Conservation (phyloP, 305 asterid genomes). For the Withania somnifera region DNA sequence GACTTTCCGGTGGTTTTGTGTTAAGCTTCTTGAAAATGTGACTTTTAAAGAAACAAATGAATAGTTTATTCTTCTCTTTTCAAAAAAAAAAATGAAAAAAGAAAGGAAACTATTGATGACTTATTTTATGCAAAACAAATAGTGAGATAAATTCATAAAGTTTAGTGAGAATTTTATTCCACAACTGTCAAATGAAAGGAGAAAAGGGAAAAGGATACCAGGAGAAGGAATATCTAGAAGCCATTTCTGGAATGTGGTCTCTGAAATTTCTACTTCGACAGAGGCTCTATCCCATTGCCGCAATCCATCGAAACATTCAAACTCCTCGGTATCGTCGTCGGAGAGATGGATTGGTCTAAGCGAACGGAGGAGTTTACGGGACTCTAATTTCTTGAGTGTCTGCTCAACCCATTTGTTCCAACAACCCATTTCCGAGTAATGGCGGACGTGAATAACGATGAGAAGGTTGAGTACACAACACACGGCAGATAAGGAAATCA, state of each 20-base stretch:
- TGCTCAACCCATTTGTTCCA: slow-evolving; percentile 75
- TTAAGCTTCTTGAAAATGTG: not conserved
- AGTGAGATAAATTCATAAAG: not conserved
- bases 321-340: slow-evolving; percentile 1
- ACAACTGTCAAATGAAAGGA: not conserved
- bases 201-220: slow-evolving; percentile 20
- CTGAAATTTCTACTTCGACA: slow-evolving; percentile 57
- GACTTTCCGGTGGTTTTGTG: not conserved
- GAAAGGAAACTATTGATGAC: too few species aligned
- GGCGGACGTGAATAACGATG: not conserved
- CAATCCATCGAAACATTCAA: slow-evolving; percentile 43
- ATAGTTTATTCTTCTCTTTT: too few species aligned
- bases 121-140: not conserved
- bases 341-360: slow-evolving; percentile 74
- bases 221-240: slow-evolving; percentile 64
- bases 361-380: slow-evolving; percentile 66
- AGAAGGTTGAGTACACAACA: not conserved
- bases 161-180: not conserved
- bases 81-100: too few species aligned
- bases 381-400: slow-evolving; percentile 48
- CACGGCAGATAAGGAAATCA: not conserved
- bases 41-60: not conserved
- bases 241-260: slow-evolving; percentile 74
- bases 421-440: not conserved
- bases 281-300: slow-evolving; percentile 74